A percentile compares a stretch with the other conserved stretches of the same genome.
Conservation (phyloP, 345 rosid species). For the Viola odorata region DNA sequence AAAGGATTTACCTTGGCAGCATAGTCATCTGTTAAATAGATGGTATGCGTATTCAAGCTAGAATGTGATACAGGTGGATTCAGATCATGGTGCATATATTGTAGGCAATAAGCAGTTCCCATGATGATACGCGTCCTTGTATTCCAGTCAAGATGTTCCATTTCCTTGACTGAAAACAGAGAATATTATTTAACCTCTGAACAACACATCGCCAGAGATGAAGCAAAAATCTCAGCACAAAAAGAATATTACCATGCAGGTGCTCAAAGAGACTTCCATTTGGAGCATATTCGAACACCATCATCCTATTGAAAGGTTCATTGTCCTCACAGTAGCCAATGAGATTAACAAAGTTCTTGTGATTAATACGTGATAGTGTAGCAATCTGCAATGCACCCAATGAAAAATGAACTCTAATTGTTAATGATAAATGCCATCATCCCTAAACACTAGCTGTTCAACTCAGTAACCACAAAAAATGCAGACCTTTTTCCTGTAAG, state of each 20-base stretch:
- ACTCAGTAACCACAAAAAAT: not conserved
- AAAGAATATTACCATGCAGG: constrained; percentile 57
- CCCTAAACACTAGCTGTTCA: not conserved
- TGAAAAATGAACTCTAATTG: not conserved
- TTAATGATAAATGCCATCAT: not conserved
- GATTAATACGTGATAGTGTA: constrained; percentile 70
- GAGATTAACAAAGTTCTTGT: constrained; percentile 89
- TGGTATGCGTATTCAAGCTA: constrained; percentile 32
- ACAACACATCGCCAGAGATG: constrained; percentile 6
- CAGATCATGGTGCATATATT: constrained; percentile 83
- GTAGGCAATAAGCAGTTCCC: constrained; percentile 90
- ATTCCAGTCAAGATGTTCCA: constrained; percentile 92
- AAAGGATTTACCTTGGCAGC: constrained; percentile 72
- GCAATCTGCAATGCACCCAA: constrained; percentile 44
- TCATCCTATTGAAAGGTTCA: constrained; percentile 87
- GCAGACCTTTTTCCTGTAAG: constrained; percentile 67
- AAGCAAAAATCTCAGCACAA: not conserved
- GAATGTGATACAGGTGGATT: constrained; percentile 67
- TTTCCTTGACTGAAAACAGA: constrained; percentile 54
- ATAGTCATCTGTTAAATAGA: constrained; percentile 80
- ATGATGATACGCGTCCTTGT: constrained; percentile 78
- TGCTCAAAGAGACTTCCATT: constrained; percentile 85
- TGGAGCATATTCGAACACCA: constrained; percentile 98
- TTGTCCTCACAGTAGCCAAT: constrained; percentile 84
- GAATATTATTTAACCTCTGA: constrained; percentile 14